Conservation (phyloP, 192 early-diverging fungal species). For the Backusella tuberculispora region DNA sequence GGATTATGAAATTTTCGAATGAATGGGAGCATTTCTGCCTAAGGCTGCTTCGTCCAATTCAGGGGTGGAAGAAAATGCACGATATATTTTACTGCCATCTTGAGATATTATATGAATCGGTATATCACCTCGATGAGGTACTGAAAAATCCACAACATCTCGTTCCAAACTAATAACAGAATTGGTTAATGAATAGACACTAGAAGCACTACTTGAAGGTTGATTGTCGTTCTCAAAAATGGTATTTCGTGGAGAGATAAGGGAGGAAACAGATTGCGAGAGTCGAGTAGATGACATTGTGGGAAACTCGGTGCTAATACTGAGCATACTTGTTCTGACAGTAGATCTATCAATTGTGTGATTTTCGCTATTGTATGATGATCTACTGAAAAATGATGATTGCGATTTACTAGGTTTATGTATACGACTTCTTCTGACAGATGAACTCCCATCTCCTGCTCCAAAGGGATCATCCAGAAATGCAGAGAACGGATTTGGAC, state of each 20-base stretch:
- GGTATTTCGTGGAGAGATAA: background rate
- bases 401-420: constrained; percentile 33
- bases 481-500: background rate
- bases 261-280: background rate
- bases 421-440: background rate
- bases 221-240: background rate
- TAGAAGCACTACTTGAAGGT: constrained; percentile 5
- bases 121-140: background rate
- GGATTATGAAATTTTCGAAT: constrained; percentile 4
- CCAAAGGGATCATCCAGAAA: constrained; percentile 27
- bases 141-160: background rate
- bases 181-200: constrained; percentile 6
- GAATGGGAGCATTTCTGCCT: constrained; percentile 24
- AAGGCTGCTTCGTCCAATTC: background rate
- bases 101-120: background rate
- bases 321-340: constrained; percentile 1
- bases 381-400: constrained; percentile 30
- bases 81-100: constrained; percentile 1
- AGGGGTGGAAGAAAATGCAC: background rate
- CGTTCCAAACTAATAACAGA: constrained; percentile 27
- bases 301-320: background rate
- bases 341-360: background rate
- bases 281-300: background rate
- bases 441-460: background rate
- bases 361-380: background rate